Evolutionary conservation across 2,329 filamentous ascomycete species (phyloP).

Genomic region (Rhytidhysteron rufulum): DNA sequence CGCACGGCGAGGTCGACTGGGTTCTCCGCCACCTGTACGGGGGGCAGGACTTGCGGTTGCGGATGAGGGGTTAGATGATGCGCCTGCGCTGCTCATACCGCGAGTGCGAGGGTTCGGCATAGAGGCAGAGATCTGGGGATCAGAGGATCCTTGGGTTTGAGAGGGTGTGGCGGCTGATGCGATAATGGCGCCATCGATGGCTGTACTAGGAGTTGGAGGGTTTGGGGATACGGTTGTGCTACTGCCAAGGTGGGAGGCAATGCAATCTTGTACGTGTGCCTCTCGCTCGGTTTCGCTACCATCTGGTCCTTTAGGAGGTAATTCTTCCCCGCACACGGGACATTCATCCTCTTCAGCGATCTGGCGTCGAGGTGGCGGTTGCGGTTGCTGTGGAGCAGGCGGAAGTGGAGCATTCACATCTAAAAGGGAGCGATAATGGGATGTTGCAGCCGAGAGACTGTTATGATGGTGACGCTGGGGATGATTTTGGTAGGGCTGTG

Average conservation of each 20-base stretch:
- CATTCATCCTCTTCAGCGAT: conserved; percentile 71
- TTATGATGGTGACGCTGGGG: not conserved
- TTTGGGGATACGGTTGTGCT: not conserved
- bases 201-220: conserved; percentile 10
- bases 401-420: conserved; percentile 13
- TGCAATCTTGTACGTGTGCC: conserved; percentile 43
- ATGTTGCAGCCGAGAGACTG: conserved; percentile 12
- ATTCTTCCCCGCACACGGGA: conserved; percentile 69
- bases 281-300: conserved; percentile 40
- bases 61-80: too few species aligned
- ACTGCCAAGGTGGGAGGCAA: conserved; percentile 9
- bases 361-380: conserved; percentile 13
- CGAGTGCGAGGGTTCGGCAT: conserved; percentile 26
- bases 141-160: not conserved
- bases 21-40: not conserved
- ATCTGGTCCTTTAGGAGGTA: conserved; percentile 51
- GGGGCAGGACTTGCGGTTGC: not conserved
- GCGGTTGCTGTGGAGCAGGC: not conserved
- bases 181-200: conserved; percentile 16
- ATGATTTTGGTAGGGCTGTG: not conserved
- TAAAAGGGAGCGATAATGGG: conserved; percentile 5
- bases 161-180: not conserved
- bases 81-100: conserved; percentile 25
- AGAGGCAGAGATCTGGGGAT: not conserved
- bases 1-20: conserved; percentile 8